These are phyloP conservation scores for Trypanosoma boissoni DNA, from an alignment of 208 protist genomes.

Conservation along the genomic window DNA sequence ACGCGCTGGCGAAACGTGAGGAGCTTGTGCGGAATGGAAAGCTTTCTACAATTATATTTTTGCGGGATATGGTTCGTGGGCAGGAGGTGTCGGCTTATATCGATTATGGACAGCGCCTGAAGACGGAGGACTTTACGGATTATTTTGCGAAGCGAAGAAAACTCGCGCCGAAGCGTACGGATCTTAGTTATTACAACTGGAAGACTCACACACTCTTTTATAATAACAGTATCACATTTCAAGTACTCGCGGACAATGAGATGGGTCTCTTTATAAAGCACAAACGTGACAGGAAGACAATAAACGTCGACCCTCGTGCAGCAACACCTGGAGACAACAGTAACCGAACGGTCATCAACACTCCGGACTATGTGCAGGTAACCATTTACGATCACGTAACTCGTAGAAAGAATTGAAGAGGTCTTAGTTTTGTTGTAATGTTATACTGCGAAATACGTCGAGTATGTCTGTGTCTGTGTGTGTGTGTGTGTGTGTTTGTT, in stretches of 20 bases:
- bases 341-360: constrained; percentile 88
- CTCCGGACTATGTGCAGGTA: constrained; percentile 95
- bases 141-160: constrained; percentile 91
- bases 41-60: constrained; percentile 96
- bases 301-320: constrained; percentile 95
- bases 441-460: too few relatives aligned
- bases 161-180: constrained; percentile 93
- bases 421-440: too few relatives aligned
- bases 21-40: constrained; percentile 95
- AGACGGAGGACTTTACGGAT: constrained; percentile 93
- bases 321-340: constrained; percentile 92
- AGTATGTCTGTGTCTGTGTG: too few relatives aligned
- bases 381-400: constrained; percentile 92
- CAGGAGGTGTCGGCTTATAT: constrained; percentile 99
- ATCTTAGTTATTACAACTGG: constrained; percentile 99
- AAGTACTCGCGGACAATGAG: constrained; percentile 96
- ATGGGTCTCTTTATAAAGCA: constrained; percentile 97
- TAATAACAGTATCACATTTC: constrained; percentile 95
- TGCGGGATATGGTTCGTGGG: constrained; percentile 94
- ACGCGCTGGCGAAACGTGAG: constrained; percentile 93
- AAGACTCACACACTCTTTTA: constrained; percentile 95
- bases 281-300: constrained; percentile 97
- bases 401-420: constrained; percentile 85
- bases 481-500: too few relatives aligned
- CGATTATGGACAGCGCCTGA: constrained; percentile 96